Evolutionary conservation across 345 rosid genomes (phyloP).

Genomic region (Eucalyptus erythrocorys): DNA sequence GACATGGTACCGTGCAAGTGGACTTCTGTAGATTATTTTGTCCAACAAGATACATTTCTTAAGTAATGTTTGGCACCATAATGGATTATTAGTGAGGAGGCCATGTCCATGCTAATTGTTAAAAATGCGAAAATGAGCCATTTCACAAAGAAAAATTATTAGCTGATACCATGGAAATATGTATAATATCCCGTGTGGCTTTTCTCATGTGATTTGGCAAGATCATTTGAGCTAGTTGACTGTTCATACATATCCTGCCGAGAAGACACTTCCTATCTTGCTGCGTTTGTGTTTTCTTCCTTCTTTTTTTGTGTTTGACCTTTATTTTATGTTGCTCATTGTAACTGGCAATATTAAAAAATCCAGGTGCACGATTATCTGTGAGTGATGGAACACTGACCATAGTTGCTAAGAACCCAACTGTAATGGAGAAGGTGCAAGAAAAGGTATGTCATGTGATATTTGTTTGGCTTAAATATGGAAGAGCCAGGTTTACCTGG

Average conservation of each 20-base stretch:
- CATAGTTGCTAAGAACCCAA: conserved; percentile 65
- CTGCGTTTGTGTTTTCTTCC: background rate
- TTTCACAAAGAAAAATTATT: background rate
- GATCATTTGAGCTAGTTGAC: background rate
- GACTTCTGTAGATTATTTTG: background rate
- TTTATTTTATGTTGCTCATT: background rate
- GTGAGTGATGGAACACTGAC: conserved; percentile 77
- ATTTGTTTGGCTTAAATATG: background rate
- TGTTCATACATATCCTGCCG: background rate
- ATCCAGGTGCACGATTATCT: conserved; percentile 71
- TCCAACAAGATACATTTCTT: background rate
- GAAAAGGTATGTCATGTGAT: conserved; percentile 45
- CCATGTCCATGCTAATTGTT: background rate
- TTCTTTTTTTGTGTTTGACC: background rate
- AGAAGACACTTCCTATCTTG: background rate
- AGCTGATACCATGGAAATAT: background rate
- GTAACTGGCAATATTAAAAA: background rate
- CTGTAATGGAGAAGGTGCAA: conserved; percentile 63
- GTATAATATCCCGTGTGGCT: background rate
- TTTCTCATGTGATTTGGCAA: background rate
- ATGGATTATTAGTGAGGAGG: background rate
- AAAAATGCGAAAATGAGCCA: background rate
- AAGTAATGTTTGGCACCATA: background rate
- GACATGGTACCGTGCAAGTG: background rate
- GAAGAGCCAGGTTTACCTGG: background rate